These are phyloP conservation scores for Sporodiniella umbellata DNA, from an alignment of 371 early-diverging fungal genomes.

Conservation along the genomic window DNA sequence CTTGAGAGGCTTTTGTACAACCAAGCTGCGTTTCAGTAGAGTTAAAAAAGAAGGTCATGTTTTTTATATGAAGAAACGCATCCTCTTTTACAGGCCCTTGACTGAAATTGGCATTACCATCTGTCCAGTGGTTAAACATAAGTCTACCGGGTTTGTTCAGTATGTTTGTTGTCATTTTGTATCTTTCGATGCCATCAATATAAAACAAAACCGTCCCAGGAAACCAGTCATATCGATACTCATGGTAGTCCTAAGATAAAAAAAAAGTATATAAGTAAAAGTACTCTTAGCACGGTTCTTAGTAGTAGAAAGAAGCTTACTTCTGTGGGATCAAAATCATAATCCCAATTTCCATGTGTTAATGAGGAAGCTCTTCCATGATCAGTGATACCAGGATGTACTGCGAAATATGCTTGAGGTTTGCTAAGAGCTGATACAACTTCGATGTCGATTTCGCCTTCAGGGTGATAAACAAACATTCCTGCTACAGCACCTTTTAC, in stretches of 20 bases:
- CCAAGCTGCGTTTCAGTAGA: conserved; percentile 7
- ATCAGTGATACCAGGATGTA: conserved; percentile 33
- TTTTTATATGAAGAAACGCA: conserved; percentile 26
- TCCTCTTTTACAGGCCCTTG: conserved; percentile 28
- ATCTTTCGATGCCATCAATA: conserved; percentile 26
- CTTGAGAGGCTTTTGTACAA: background rate
- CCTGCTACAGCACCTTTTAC: conserved; percentile 38
- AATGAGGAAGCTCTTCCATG: conserved; percentile 33
- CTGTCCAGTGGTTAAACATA: conserved; percentile 49
- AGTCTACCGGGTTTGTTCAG: conserved; percentile 26
- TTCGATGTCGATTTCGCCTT: conserved; percentile 47
- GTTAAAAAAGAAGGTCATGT: conserved; percentile 41
- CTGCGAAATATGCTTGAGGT: conserved; percentile 32
- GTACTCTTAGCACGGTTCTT: background rate
- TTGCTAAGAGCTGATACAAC: conserved; percentile 24
- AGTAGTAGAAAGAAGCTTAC: conserved; percentile 8
- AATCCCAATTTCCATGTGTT: conserved; percentile 22
- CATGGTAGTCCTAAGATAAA: conserved; percentile 45
- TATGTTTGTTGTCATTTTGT: conserved; percentile 27
- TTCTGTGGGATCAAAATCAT: conserved; percentile 26
- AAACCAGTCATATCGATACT: conserved; percentile 48
- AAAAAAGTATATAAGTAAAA: background rate
- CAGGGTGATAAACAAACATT: conserved; percentile 32
- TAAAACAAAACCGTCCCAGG: conserved; percentile 27
- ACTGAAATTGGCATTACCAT: conserved; percentile 42